Base-by-base conservation (phyloP, 768 basidiomycete species). In the Udeniomyces megalosporus region DNA sequence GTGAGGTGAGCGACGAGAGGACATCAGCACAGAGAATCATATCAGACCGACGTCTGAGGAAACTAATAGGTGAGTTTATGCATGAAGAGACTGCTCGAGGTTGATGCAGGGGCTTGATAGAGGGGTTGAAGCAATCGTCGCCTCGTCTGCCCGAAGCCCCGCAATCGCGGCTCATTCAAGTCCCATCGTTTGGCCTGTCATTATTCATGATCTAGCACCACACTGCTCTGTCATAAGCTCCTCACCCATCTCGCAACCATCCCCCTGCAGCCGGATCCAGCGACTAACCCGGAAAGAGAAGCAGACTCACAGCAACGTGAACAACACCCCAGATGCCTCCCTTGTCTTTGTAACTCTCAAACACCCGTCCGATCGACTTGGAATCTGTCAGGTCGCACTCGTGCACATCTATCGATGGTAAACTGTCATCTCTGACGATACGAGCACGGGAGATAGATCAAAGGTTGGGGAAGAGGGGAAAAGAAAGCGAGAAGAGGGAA, bases 311-410 rank as follows among this genome's bases (percentile, higher is more conserved):
- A 24, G 93, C 95, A 61, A 99, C 81, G 73, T 97, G 95, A 59
- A 99, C 78, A 26, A 96, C 89, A 55, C 92, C 95, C 88, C 90
- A 96, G 66, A 99, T 87, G 3, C 88, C 88, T 22, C 87, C 88
- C 69, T 87, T 84, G 57, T 81, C 82, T 61, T 70, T 68, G 73
- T 93, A 93, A 66, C 81, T 79, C 62, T 84, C 80, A 66, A 97
- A 97, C 8, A 97, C 82, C 17, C 77, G 75, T 61, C 83, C 80
- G 64, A 97, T 79, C 69, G 88, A 79, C 1, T 80, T 81, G 29
- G 80, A 76, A 53, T 80, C 78, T 14, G 85, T 88, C 61, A 97
- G 77, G 75, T 97, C 90, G 67, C 81, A 84, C 7, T 74, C 71
- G 72, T 82, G 73, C 20, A 79, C 74, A 66, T 90, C 86, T 64